These are phyloP conservation scores for Umbelopsis sp. DNA, from an alignment of 192 early-diverging fungal species.

Conservation along the genomic window DNA sequence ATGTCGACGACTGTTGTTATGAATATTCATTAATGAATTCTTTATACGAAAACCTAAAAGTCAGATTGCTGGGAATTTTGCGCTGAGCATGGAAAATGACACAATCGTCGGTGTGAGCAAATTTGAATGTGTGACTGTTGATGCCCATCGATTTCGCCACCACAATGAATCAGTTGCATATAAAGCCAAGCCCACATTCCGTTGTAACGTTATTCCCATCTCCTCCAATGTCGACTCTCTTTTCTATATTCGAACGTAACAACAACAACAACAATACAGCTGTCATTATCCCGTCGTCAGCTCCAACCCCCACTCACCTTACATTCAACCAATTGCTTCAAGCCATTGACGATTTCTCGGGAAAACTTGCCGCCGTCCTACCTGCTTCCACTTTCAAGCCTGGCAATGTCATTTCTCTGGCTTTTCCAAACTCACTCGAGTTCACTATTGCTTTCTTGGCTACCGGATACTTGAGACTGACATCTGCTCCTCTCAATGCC, in stretches of 20 bases:
- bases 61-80: too few relatives aligned
- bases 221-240: conserved; percentile 28
- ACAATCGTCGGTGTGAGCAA: not conserved
- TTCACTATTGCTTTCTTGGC: conserved; percentile 71
- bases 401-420: conserved; percentile 50
- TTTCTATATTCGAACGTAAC: conserved; percentile 33
- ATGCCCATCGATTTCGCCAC: not conserved
- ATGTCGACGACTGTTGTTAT: too few relatives aligned
- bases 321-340: conserved; percentile 27
- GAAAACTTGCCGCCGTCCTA: conserved; percentile 23
- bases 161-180: not conserved
- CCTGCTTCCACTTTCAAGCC: conserved; percentile 19
- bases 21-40: too few relatives aligned
- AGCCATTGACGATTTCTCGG: conserved; percentile 31
- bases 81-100: not conserved
- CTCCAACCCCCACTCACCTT: conserved; percentile 15
- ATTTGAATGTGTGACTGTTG: not conserved
- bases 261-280: conserved; percentile 25
- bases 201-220: not conserved
- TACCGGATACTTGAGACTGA: conserved; percentile 56
- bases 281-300: conserved; percentile 39
- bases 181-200: not conserved
- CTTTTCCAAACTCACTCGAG: conserved; percentile 70
- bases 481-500: conserved; percentile 75
- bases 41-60: too few relatives aligned